Evolutionary conservation across 2,329 filamentous ascomycete species (phyloP), one percentile per base, ranked within the genome.

Genomic region (Clathrospora elynae): DNA sequence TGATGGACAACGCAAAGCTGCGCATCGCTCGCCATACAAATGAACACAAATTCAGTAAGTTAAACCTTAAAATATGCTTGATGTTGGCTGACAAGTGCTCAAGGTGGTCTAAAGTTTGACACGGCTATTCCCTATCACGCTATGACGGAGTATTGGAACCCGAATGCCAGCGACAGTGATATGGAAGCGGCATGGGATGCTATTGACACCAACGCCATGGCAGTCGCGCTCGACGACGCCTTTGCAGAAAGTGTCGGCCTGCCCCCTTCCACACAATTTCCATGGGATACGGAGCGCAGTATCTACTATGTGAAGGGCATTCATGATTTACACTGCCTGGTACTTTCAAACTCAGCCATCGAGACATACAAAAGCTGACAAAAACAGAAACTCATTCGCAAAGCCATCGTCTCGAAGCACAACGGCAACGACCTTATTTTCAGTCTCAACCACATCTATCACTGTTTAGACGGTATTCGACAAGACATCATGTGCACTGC

Each of bases 231-330:
- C 3, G 57, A 62, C 26, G 56, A 69, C 19, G 47, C 59, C 6
- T 66, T 48, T 32, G 59, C 49, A 32, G 53, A 51, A 11, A 37
- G 51, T 18, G 44, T 51, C 16, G 61, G 62, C 2, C 52, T 70
- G 2, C 48, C 48, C 4, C 42, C 55, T 13, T 66, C 62, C 5
- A 60, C 55, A 10, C 55, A 53, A 6, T 68, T 68, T 40, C 66
- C 65, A 4, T 70, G 64, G 64, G 65, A 70, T 35, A 68, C 61
- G 2, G 59, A 67, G 32, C 53, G 62, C 16, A 62, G 64, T 32
- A 53, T 68, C 23, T 70, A 70, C 33, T 68, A 67, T 35, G 30
- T 70, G 4, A 67, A 68, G 45, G 65, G 61, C 3, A 49, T 65
- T 30, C 66, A 70, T 24, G 61, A 68, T 48, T 39, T 68, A 5